Conservation (phyloP, 2,329 filamentous ascomycete genomes). For the Ophiocordyceps camponoti-floridani region DNA sequence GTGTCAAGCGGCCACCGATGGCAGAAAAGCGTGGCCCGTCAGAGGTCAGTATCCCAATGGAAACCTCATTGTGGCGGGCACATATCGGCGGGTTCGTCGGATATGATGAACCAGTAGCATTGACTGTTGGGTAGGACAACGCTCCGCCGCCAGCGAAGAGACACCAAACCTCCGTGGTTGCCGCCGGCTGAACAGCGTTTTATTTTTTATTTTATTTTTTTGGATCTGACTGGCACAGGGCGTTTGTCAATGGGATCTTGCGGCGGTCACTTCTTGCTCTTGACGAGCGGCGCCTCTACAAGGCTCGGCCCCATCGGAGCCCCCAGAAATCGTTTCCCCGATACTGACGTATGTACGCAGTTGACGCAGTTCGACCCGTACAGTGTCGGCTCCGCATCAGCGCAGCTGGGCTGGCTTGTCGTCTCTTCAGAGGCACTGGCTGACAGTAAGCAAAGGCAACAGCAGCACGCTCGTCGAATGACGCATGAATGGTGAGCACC, state of each 20-base stretch:
- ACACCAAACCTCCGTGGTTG: slow-evolving; percentile 22
- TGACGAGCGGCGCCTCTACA: slow-evolving; percentile 4
- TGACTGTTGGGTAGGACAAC: slow-evolving; percentile 16
- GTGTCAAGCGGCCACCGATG: slow-evolving; percentile 18
- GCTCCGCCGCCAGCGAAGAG: slow-evolving; percentile 19
- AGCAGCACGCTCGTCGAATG: neutral
- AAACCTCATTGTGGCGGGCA: too few relatives aligned
- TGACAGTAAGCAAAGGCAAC: neutral
- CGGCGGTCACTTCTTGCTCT: slow-evolving; percentile 1
- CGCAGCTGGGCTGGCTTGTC: neutral
- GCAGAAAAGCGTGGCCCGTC: slow-evolving; percentile 31
- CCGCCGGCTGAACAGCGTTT: slow-evolving; percentile 13
- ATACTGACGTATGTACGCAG: slow-evolving; percentile 8
- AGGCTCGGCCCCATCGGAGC: slow-evolving; percentile 4
- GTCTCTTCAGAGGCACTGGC: neutral
- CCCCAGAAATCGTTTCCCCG: slow-evolving; percentile 2
- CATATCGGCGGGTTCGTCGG: neutral
- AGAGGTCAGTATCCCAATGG: slow-evolving; percentile 18
- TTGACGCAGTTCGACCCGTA: slow-evolving; percentile 2
- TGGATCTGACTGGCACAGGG: slow-evolving; percentile 1
- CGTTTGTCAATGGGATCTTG: slow-evolving; percentile 2
- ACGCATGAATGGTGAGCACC: slow-evolving; percentile 1
- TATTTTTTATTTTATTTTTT: too few relatives aligned
- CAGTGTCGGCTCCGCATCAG: neutral
- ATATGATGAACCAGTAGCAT: slow-evolving; percentile 5